phyloP scores from a whole-genome alignment of 768 basidiomycete genomes.

The Lentinus tigrinus region DNA sequence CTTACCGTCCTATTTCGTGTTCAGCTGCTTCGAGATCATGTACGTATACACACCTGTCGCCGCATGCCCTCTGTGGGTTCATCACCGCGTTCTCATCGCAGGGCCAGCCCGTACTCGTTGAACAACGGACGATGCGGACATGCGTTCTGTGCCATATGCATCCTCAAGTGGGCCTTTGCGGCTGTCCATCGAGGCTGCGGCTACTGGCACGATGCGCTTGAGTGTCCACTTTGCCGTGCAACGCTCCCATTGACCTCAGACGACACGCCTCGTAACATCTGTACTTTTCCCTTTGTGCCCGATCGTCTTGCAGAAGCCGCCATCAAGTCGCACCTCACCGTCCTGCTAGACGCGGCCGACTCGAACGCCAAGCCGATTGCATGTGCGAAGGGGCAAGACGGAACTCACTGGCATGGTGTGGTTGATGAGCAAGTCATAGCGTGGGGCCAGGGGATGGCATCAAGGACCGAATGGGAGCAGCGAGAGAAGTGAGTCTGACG shows the following conservation, averaged over 20 bases:
- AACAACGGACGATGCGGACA: constrained; percentile 61
- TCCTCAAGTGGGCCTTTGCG: constrained; percentile 69
- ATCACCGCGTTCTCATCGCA: constrained; percentile 12
- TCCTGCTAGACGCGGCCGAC: constrained; percentile 30
- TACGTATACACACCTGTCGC: constrained; percentile 18
- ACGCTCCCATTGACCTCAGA: constrained; percentile 50
- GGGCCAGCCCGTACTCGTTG: constrained; percentile 56
- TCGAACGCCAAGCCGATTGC: not conserved
- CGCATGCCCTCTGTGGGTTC: not conserved
- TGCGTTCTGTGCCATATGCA: constrained; percentile 65
- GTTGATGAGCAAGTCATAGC: constrained; percentile 16
- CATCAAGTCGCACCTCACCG: constrained; percentile 51
- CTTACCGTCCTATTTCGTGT: not conserved
- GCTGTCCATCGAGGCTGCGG: constrained; percentile 62
- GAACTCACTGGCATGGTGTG: constrained; percentile 30
- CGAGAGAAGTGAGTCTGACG: constrained; percentile 46
- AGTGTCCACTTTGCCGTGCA: constrained; percentile 67
- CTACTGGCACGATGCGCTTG: constrained; percentile 64
- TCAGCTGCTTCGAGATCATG: constrained; percentile 66
- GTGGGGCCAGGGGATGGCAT: constrained; percentile 54
- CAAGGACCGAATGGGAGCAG: constrained; percentile 56
- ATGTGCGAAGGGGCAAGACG: constrained; percentile 28
- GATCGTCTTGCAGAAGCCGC: constrained; percentile 56
- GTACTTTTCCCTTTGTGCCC: constrained; percentile 62
- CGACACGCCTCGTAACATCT: constrained; percentile 45